phyloP scores from a whole-genome alignment of 257 asterid genomes.

The Parsonsia alboflavescens region DNA sequence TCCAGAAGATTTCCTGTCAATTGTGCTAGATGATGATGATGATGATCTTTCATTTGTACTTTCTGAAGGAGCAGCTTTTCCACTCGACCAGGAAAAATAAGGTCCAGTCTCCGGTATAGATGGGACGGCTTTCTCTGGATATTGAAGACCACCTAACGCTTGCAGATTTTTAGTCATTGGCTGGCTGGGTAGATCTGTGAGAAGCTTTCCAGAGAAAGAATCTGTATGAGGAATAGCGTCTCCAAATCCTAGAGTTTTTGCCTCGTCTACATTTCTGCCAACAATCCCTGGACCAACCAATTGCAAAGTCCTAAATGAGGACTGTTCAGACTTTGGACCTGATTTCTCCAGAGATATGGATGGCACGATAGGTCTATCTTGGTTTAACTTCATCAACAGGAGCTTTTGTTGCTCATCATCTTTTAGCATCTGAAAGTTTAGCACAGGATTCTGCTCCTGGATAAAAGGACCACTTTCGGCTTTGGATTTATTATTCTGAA shows the following conservation, averaged over 20 bases:
- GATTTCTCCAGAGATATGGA: conserved; percentile 9
- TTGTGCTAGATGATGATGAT: conserved; percentile 21
- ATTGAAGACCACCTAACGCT: conserved; percentile 28
- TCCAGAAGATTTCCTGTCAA: conserved; percentile 19
- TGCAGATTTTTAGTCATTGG: conserved; percentile 29
- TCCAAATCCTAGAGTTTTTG: conserved; percentile 26
- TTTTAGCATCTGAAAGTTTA: conserved; percentile 26
- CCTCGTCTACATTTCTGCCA: conserved; percentile 9
- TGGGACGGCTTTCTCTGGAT: conserved; percentile 29
- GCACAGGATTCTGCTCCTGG: conserved; percentile 27
- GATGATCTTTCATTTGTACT: conserved; percentile 31
- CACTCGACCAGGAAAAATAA: conserved; percentile 33
- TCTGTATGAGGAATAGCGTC: conserved; percentile 37
- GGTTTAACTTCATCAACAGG: conserved; percentile 18
- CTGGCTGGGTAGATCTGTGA: conserved; percentile 37
- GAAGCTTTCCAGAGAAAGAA: conserved; percentile 28
- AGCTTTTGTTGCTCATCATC: conserved; percentile 28
- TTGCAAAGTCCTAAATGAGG: conserved; percentile 19
- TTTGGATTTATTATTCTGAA: conserved; percentile 21
- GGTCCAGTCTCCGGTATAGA: conserved; percentile 29
- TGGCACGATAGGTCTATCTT: conserved; percentile 20
- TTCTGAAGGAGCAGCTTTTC: conserved; percentile 22
- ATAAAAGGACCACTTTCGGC: conserved; percentile 28
- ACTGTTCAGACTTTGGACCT: conserved; percentile 18
- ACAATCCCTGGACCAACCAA: conserved; percentile 16